These are phyloP conservation scores for Russula olivacea DNA, from an alignment of 768 basidiomycete species.

Conservation along the genomic window DNA sequence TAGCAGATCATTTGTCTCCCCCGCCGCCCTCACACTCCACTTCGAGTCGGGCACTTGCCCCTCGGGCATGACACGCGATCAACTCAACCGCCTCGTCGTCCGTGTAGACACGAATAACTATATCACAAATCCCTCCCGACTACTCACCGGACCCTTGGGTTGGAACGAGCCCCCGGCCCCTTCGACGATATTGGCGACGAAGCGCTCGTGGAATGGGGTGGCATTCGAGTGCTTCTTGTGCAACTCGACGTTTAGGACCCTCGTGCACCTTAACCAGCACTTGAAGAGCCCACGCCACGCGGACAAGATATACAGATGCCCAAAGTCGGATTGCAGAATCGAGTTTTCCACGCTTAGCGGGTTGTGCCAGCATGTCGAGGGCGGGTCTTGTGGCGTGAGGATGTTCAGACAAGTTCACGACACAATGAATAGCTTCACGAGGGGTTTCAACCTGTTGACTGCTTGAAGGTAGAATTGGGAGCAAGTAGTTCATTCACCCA, in stretches of 20 bases:
- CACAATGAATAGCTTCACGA: constrained; percentile 10
- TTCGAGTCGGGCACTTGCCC: constrained; percentile 46
- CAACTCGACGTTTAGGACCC: constrained; percentile 37
- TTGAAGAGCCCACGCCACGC: constrained; percentile 46
- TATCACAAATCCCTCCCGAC: constrained; percentile 4
- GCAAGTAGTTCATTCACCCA: too few species aligned
- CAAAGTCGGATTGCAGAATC: constrained; percentile 1
- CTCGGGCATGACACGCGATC: not conserved
- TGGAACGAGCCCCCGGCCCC: not conserved
- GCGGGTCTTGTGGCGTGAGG: constrained; percentile 14
- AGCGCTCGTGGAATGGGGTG: constrained; percentile 37
- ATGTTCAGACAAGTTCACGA: constrained; percentile 11
- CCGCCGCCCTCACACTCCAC: constrained; percentile 50
- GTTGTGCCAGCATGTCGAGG: constrained; percentile 17
- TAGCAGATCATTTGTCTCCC: constrained; percentile 42
- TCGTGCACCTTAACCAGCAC: constrained; percentile 52
- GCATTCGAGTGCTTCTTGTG: constrained; percentile 64
- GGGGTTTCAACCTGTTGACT: not conserved
- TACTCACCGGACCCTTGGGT: not conserved
- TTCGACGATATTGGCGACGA: constrained; percentile 31
- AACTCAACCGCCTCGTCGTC: too few species aligned
- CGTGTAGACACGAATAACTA: not conserved
- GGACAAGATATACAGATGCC: constrained; percentile 16
- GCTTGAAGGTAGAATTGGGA: not conserved
- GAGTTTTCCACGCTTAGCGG: constrained; percentile 14